These are phyloP conservation scores for Aegle marmelos DNA, from an alignment of 345 rosid species.

Conservation along the genomic window DNA sequence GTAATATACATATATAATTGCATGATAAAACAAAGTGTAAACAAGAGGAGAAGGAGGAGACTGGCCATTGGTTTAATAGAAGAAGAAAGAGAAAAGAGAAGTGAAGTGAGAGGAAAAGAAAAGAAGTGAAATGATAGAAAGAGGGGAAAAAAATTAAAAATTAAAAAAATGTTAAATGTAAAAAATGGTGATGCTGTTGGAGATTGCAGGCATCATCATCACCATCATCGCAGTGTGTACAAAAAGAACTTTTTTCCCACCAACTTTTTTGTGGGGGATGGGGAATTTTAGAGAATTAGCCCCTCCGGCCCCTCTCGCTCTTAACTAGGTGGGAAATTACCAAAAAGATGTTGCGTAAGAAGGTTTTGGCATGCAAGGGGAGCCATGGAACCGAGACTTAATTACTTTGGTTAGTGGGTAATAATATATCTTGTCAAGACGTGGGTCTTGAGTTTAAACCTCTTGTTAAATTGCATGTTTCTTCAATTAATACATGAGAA, in stretches of 20 bases:
- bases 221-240: slow-evolving; percentile 50
- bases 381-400: no score
- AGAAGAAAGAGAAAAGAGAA: not conserved
- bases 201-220: slow-evolving; percentile 62
- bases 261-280: slow-evolving; percentile 46
- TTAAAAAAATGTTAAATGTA: slow-evolving; percentile 6
- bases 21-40: slow-evolving; percentile 3
- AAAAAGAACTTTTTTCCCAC: slow-evolving; percentile 55
- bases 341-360: not conserved
- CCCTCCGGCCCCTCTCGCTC: not conserved
- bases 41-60: slow-evolving; percentile 13
- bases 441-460: no score
- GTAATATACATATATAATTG: slow-evolving; percentile 6
- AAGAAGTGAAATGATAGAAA: not conserved
- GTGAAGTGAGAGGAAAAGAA: not conserved
- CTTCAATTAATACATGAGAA: no score
- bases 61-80: slow-evolving; percentile 23
- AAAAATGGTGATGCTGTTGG: slow-evolving; percentile 28
- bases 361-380: not conserved
- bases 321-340: not conserved
- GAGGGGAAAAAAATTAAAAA: not conserved
- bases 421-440: no score
- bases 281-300: no score
- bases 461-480: no score
- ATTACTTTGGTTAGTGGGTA: no score